Evolutionary conservation across 2,329 filamentous ascomycete species (phyloP).

Genomic region (Stemphylium lycopersici): DNA sequence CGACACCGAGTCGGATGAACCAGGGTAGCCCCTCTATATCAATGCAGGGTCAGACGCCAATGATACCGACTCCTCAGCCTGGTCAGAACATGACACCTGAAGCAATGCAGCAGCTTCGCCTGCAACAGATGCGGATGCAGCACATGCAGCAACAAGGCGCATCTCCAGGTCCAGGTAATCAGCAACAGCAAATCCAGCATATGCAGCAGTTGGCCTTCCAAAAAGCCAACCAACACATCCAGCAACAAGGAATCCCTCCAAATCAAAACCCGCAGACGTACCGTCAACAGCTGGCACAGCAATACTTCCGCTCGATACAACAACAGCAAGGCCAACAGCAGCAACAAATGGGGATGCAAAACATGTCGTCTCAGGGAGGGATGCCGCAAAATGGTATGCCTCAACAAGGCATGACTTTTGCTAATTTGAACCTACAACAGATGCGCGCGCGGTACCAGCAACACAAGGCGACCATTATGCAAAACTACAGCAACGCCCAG

Average conservation of each 20-base stretch:
- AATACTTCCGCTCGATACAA: slow-evolving; percentile 34
- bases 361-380: slow-evolving; percentile 34
- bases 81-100: slow-evolving; percentile 45
- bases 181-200: slow-evolving; percentile 28
- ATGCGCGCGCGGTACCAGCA: slow-evolving; percentile 33
- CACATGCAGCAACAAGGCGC: slow-evolving; percentile 35
- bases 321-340: slow-evolving; percentile 39
- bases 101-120: slow-evolving; percentile 39
- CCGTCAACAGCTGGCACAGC: slow-evolving; percentile 33
- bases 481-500: slow-evolving; percentile 25
- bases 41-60: slow-evolving; percentile 45
- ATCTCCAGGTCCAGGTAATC: slow-evolving; percentile 30
- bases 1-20: slow-evolving; percentile 47
- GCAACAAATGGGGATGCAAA: slow-evolving; percentile 34
- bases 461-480: slow-evolving; percentile 33
- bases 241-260: slow-evolving; percentile 40
- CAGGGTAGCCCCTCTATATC: slow-evolving; percentile 44
- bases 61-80: slow-evolving; percentile 43
- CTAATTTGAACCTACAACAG: slow-evolving; percentile 38
- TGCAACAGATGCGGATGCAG: slow-evolving; percentile 35
- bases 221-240: slow-evolving; percentile 41
- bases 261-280: slow-evolving; percentile 36
- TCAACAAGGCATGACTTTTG: slow-evolving; percentile 29
- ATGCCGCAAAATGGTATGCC: slow-evolving; percentile 31
- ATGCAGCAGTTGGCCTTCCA: slow-evolving; percentile 41